Conservation (phyloP, 371 early-diverging fungal genomes). For the Circinella minor region DNA sequence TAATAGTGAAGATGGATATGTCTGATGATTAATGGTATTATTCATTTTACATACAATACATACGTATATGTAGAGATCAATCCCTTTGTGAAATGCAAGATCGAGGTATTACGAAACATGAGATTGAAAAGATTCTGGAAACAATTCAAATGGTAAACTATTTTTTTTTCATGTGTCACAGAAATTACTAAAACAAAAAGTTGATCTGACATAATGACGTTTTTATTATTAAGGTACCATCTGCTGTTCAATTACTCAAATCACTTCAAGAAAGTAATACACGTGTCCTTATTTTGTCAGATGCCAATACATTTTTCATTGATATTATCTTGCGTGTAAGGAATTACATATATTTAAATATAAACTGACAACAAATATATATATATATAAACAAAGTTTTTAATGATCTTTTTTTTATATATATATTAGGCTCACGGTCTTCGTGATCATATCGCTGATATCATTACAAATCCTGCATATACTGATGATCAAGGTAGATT, state of each 20-base stretch:
- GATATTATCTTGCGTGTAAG: slow-evolving; percentile 55
- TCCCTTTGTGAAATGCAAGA: slow-evolving; percentile 61
- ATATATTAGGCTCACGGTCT: slow-evolving; percentile 55
- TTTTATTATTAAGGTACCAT: slow-evolving; percentile 43
- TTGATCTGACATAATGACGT: background rate
- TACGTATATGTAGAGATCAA: slow-evolving; percentile 39
- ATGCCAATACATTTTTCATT: slow-evolving; percentile 79
- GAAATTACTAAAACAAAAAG: background rate
- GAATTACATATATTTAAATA: background rate
- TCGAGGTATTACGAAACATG: slow-evolving; percentile 49
- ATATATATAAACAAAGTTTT: background rate
- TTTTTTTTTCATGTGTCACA: background rate
- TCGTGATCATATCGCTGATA: slow-evolving; percentile 55
- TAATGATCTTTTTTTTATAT: background rate
- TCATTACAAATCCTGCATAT: slow-evolving; percentile 77
- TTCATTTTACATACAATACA: background rate
- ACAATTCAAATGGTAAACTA: slow-evolving; percentile 65
- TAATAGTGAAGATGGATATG: background rate
- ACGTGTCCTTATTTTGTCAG: slow-evolving; percentile 70
- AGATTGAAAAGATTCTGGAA: slow-evolving; percentile 53
- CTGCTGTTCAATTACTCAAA: slow-evolving; percentile 57
- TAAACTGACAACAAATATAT: slow-evolving; percentile 41
- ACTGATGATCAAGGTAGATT: slow-evolving; percentile 60
- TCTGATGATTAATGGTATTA: no score
- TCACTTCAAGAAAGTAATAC: slow-evolving; percentile 51